A percentile compares a stretch with the other conserved stretches of the same genome.
Evolutionary conservation across 441 rosid genomes (phyloP).

Genomic region (Omphalea diandra): DNA sequence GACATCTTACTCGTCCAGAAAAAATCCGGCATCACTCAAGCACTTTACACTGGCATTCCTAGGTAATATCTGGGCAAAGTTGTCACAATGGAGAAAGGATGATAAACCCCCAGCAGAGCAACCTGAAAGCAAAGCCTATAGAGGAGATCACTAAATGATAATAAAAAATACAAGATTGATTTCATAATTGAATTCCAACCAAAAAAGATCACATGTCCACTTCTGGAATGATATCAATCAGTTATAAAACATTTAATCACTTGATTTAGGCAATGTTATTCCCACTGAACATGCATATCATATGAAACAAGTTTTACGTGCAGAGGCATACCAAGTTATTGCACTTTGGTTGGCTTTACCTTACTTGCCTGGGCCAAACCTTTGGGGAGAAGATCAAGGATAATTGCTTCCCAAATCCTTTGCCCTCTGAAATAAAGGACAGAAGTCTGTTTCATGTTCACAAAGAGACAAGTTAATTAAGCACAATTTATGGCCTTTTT

Average conservation of each 20-base stretch:
- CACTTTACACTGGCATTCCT: conserved; percentile 63
- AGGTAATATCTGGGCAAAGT: conserved; percentile 54
- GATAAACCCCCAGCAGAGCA: conserved; percentile 97
- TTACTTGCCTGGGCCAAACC: conserved; percentile 67
- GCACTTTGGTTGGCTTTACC: conserved; percentile 31
- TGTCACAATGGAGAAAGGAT: conserved; percentile 69
- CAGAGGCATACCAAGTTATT: background rate
- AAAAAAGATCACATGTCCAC: background rate
- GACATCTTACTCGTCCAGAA: conserved; percentile 65
- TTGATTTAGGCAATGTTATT: background rate
- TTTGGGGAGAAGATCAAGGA: conserved; percentile 31
- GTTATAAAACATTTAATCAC: background rate
- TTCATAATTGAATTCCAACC: background rate
- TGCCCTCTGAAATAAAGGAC: conserved; percentile 89
- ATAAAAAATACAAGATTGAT: background rate
- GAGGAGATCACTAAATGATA: conserved; percentile 1
- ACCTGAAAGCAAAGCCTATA: conserved; percentile 83
- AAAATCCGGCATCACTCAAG: conserved; percentile 92
- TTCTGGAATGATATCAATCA: background rate
- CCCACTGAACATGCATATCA: background rate
- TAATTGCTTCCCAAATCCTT: conserved; percentile 55
- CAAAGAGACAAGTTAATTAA: conserved; percentile 10
- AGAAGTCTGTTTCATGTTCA: conserved; percentile 60
- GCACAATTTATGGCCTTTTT: background rate
- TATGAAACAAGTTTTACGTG: background rate